These are phyloP conservation scores for Arthroderma uncinatum DNA, from an alignment of 2,329 filamentous ascomycete species.

Conservation along the genomic window DNA sequence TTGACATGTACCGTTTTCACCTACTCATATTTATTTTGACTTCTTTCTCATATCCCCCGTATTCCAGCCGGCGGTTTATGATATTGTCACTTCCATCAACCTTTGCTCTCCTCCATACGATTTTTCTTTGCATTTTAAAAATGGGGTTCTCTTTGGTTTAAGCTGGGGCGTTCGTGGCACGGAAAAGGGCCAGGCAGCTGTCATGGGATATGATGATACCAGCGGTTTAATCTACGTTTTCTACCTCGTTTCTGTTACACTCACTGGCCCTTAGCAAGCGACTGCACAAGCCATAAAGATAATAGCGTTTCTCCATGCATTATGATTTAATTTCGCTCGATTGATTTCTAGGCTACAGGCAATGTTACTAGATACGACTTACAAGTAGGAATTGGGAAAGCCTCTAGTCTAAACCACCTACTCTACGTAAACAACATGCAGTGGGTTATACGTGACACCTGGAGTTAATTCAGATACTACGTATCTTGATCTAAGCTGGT, in stretches of 20 bases:
- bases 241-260: neutral
- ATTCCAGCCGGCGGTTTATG: neutral
- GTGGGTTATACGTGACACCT: too few species aligned
- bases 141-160: neutral
- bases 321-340: too few species aligned
- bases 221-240: neutral
- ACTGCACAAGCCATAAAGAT: neutral
- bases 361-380: too few species aligned
- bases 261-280: neutral
- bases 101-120: neutral
- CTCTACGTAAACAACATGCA: too few species aligned
- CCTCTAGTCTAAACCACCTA: too few species aligned
- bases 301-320: neutral
- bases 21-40: neutral
- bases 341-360: too few species aligned
- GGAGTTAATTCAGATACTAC: too few species aligned
- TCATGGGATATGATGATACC: neutral
- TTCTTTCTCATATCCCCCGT: neutral
- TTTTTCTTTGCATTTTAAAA: neutral
- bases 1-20: neutral
- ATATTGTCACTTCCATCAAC: neutral
- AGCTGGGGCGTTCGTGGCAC: neutral
- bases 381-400: too few species aligned
- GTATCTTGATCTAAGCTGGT: too few species aligned
- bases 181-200: neutral